A percentile compares a stretch with the other conserved stretches of the same genome.
These are phyloP conservation scores for Apiotrichum siamense DNA, from an alignment of 1,284 basidiomycete genomes.

Conservation along the genomic window DNA sequence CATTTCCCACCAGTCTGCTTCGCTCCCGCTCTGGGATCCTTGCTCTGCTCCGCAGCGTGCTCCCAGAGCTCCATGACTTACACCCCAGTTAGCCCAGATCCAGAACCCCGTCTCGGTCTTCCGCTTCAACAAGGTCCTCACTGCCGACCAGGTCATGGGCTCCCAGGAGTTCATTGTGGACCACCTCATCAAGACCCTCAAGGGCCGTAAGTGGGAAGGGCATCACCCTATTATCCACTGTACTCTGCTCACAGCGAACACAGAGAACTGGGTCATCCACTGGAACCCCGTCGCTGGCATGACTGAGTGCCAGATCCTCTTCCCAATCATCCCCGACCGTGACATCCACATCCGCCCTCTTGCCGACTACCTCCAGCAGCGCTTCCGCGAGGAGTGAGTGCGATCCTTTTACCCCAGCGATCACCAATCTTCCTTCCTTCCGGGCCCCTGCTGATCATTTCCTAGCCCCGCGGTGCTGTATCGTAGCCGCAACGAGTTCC, in stretches of 20 bases:
- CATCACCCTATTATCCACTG: too few species aligned
- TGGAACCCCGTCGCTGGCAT: background rate
- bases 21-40: background rate
- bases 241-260: background rate
- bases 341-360: background rate
- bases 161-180: background rate
- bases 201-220: conserved; percentile 3
- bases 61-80: too few species aligned
- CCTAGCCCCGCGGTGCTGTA: background rate
- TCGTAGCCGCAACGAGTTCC: background rate
- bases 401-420: background rate
- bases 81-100: background rate
- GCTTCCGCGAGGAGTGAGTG: background rate
- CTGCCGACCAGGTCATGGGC: background rate
- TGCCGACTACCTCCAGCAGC: conserved; percentile 3
- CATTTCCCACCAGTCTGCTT: background rate
- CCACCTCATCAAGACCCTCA: conserved; percentile 1
- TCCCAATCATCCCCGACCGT: background rate
- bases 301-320: conserved; percentile 2
- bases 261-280: conserved; percentile 3
- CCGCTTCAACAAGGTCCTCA: conserved; percentile 2
- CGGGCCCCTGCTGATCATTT: background rate
- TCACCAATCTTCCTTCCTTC: background rate
- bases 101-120: background rate
- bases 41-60: background rate